Evolutionary conservation across 1,139 yeast genomes (phyloP), one percentile per base, ranked within the genome.

Genomic region (Saccharomyces hybrid): DNA sequence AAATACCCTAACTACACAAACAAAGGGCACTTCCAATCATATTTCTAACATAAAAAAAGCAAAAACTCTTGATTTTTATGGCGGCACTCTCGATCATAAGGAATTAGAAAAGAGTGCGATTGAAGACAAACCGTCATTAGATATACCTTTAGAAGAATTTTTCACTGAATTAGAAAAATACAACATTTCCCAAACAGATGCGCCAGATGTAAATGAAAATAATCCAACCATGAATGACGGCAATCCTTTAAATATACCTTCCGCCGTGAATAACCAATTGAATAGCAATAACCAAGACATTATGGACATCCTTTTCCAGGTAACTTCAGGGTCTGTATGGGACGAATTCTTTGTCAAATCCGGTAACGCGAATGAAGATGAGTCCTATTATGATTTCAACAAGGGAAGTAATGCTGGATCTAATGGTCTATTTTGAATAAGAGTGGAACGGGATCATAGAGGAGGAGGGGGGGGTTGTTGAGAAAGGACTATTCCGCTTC

Each of bases 291-390:
- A 82, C 3, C 79, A 78, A 57, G 74, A 76, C 57, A 76, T 84
- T 14, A 82, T 76, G 64, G 88, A 83, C 62, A 72, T 86, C 71
- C 78, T 86, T 56, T 79, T 78, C 61, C 86, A 83, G 62, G 79
- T 84, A 50, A 88, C 91, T 1, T 76, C 81, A 27, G 88, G 85
- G 49, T 77, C 85, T 38, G 83, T 86, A 50, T 86, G 93, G 93
- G 91, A 84, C 60, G 90, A 86, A 63, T 84, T 82, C 60, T 84
- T 86, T 64, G 77, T 59, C 38, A 56, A 54, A 34, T 44, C 27
- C 4, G 47, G 52, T 24, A 34, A 34, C 4, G 47, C 28, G 7
- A 38, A 38, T 24, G 44, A 38, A 38, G 44, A 24, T 26, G 44
- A 38, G 24, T 38, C 44, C 8, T 38, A 21, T 4, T 38, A 38